Evolutionary conservation across 768 basidiomycete genomes (phyloP).

Genomic region (Lentinula detonsa): DNA sequence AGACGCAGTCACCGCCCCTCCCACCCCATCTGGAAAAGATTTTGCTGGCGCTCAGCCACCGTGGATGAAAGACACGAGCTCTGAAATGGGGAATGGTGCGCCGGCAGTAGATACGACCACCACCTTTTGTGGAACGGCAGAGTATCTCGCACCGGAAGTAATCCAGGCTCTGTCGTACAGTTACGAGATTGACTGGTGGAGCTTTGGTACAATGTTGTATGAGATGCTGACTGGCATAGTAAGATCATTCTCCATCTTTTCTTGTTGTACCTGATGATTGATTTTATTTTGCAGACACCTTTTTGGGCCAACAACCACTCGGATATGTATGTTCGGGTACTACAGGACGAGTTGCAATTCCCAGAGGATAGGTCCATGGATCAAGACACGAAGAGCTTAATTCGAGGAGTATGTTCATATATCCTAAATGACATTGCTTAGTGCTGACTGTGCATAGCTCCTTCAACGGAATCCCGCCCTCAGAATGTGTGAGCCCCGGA

Average conservation of each 20-base stretch:
- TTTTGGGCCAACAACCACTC: constrained; percentile 92
- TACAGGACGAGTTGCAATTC: constrained; percentile 87
- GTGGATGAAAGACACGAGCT: constrained; percentile 68
- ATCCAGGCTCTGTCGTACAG: constrained; percentile 87
- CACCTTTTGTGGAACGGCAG: constrained; percentile 95
- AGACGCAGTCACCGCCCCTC: constrained; percentile 40
- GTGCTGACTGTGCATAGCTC: constrained; percentile 42
- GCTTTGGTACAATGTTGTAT: constrained; percentile 94
- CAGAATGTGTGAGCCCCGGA: constrained; percentile 86
- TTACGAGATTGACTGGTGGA: constrained; percentile 98
- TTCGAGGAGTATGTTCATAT: constrained; percentile 75
- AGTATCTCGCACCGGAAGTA: constrained; percentile 95
- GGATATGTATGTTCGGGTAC: constrained; percentile 90
- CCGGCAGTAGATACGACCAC: constrained; percentile 58
- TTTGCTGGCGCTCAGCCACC: constrained; percentile 59
- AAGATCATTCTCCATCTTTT: constrained; percentile 23
- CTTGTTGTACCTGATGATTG: constrained; percentile 10
- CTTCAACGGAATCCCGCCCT: constrained; percentile 90
- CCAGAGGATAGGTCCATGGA: constrained; percentile 91
- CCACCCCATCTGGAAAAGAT: constrained; percentile 50
- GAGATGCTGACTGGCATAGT: constrained; percentile 97
- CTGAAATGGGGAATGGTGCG: constrained; percentile 17
- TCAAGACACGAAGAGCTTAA: constrained; percentile 90
- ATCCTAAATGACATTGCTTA: background rate
- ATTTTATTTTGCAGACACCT: constrained; percentile 54